phyloP scores from a whole-genome alignment of 345 rosid species.

The Eucalyptus polyanthemos region DNA sequence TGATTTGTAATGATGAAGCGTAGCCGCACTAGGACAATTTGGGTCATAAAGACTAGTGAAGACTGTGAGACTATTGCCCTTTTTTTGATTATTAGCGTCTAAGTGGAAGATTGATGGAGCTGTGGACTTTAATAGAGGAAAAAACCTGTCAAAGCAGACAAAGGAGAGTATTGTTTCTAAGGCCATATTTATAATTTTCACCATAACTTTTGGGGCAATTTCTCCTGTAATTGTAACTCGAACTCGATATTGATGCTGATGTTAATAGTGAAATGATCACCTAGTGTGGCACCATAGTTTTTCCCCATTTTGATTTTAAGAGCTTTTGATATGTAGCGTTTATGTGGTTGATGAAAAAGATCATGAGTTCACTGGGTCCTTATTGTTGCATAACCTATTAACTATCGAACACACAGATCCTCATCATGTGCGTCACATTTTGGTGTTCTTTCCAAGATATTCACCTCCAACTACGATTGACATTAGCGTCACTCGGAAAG shows the following conservation, averaged over 20 bases:
- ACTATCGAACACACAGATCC: background rate
- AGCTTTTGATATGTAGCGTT: too few species aligned
- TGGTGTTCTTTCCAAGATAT: background rate
- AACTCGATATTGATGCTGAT: background rate
- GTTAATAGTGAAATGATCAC: background rate
- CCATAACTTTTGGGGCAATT: background rate
- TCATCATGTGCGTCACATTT: background rate
- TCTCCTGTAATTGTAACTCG: background rate
- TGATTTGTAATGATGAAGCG: too few species aligned
- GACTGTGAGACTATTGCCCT: background rate
- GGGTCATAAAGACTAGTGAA: too few species aligned
- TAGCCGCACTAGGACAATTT: too few species aligned
- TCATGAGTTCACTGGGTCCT: background rate
- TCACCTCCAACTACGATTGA: background rate
- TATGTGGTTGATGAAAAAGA: background rate
- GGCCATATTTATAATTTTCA: background rate
- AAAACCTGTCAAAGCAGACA: background rate
- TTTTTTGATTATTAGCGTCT: background rate
- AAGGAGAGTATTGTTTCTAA: background rate
- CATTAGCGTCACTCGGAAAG: background rate
- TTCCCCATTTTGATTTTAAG: background rate
- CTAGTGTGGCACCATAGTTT: background rate
- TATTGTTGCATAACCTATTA: background rate
- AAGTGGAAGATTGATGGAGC: background rate
- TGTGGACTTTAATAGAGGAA: background rate